Evolutionary conservation across 495 filamentous ascomycete species (phyloP), one percentile per base, ranked within the genome.

Genomic region (Pseudoneurospora amorphoporcata): DNA sequence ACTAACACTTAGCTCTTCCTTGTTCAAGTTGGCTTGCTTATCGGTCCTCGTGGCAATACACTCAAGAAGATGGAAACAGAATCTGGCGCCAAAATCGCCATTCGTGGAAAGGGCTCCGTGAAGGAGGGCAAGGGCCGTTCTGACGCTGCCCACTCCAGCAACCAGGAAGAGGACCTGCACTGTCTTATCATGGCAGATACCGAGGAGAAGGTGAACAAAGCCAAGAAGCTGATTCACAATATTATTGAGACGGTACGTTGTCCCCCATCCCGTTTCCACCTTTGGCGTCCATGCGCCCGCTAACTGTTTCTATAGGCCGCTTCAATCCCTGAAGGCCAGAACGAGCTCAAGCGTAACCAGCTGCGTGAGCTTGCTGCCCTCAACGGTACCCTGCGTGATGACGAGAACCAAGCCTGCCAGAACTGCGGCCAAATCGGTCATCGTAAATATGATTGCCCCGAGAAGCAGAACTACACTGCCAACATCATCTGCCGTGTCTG

Each of bases 391-490:
- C 89, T 99, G 35, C 94, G 95, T 75, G 95, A 99, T 77, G 95
- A 99, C 77, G 95, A 99, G 82, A 98, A 98, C 83, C 95, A 98
- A 81, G 95, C 95, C 73, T 99, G 96, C 85, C 96, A 98, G 84
- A 99, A 99, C 86, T 99, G 96, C 82, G 96, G 95, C 75, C 92
- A 99, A 88, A 98, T 99, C 73, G 96, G 96, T 72, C 96, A 99
- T 82, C 90, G 96, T 81, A 99, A 98, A 82, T 98, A 97, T 77
- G 96, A 99, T 81, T 99, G 96, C 76, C 96, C 96, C 8, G 92
- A 99, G 84, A 93, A 97, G 81, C 91, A 92, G 79, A 99, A 99
- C 82, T 98, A 92, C 83, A 98, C 96, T 35, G 94, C 96, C 76
- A 97, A 94, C 80, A 98, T 98, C 82, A 99, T 99, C 81, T 99